Evolutionary conservation across 2,329 filamentous ascomycete genomes (phyloP), one percentile per base, ranked within the genome.

Genomic region (Aureobasidium subglaciale): DNA sequence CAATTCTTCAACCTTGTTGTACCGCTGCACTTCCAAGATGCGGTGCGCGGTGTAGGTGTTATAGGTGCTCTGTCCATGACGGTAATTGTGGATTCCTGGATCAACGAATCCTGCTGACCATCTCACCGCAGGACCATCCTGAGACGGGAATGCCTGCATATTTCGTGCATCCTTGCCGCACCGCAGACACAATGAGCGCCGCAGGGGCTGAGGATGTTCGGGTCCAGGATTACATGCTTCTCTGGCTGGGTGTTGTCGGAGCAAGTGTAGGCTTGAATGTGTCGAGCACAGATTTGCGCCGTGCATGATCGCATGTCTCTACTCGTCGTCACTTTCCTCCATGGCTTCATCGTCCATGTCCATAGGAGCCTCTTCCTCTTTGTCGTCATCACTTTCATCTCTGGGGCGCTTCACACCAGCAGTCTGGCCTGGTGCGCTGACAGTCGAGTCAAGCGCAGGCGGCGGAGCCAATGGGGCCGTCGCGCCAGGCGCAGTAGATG

Each of bases 101-200:
- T 27, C 11, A 27, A 7, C 27, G 20, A 16, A 29, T 35, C 18
- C 18, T 9, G 37, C 46, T 52, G 32, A 57, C 20, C 13, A 6
- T 30, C 15, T 32, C 32, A n/a, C 24, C n/a, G 18, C 53, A 92
- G 83, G 85, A 95, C 70, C 90, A 97, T 77, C 92, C 93, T 52
- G 71, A 88, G 58, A 88, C 84, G 57, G 87, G 86, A 53, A 71
- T 85, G 57, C 89, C 90, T 37, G 82, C 84, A 48, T 96, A 92
- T 71, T 96, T 96, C 71, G 80, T 97, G 63, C 93, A 99, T 73
- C 92, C 93, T 22, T 97, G 93, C 72, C 83, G 88, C 68, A 88
- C 93, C 8, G 87, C 87, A 56, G 86, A 92, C 61, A 87, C 88
- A 52, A 87, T 97, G 80, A 76, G 77, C 62, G 76, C 67, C 75